Base-by-base conservation (phyloP, 1,139 yeast genomes). In the Candida pseudoviswanathii region DNA sequence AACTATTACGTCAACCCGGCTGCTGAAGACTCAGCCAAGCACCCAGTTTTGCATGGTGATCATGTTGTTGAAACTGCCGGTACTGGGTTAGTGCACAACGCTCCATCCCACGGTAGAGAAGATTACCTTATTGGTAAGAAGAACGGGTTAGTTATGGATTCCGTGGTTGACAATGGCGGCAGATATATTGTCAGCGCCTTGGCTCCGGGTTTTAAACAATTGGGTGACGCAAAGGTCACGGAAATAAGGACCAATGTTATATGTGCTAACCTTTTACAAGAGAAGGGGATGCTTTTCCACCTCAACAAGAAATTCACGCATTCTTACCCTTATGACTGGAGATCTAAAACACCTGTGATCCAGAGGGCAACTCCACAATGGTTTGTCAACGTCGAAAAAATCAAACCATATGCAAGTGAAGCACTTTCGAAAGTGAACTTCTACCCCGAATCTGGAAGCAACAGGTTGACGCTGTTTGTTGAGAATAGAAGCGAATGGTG, bases 21-120 rank as follows among this genome's bases (percentile, higher is more conserved):
- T 2, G 60, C 77, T n/a, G 54, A 68, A 3, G 69, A 70, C 3
- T 54, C 61, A 1, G 56, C 59, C 1, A 51, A 53, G 1, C 79
- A 75, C 54, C 96, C 96, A 0, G 72, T 95, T 4, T 58, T 92
- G 1, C 85, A 83, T 51, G 98, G 96, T 2, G 82, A 79, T 46
- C 96, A 92, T 67, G 98, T 95, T 9, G 84, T 91, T 1, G 80
- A 81, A 46, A 60, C 79, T 1, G 84, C 96, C 0, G 99, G 99
- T 67, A 90, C 99, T 0, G 99, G 99, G 1, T 70, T 95, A 11
- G 99, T 94, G 1, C 99, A 94, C 62, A 89, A 91, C 16, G 98
- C 99, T 0, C 98, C 99, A 1, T 98, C 97, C 0, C 99, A 94
- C 65, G 99, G 99, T 58, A 83, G 86, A 60, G 99, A 95, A 56